Evolutionary conservation across 371 early-diverging fungal genomes (phyloP).

Genomic region (Mortierella sp.): DNA sequence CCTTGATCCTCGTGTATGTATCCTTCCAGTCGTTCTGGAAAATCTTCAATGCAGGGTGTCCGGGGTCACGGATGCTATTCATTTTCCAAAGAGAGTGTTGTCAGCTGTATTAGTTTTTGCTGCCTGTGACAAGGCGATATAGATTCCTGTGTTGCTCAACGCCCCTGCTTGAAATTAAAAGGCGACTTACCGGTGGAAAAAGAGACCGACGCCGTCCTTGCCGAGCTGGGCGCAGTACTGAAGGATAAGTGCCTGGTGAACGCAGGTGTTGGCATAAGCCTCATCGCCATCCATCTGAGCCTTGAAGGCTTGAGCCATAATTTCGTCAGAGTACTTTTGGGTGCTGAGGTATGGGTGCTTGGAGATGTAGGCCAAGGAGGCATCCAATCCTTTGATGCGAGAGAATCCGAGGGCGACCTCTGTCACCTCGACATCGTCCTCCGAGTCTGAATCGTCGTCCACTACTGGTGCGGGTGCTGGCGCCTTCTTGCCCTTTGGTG

Average conservation of each 20-base stretch:
- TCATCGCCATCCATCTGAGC: conserved; percentile 80
- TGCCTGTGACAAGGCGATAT: background rate
- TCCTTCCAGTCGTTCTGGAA: conserved; percentile 88
- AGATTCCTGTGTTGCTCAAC: background rate
- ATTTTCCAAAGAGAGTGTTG: background rate
- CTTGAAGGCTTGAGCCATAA: conserved; percentile 90
- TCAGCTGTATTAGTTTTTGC: background rate
- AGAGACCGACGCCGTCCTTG: conserved; percentile 86
- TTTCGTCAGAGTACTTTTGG: conserved; percentile 82
- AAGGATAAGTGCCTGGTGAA: conserved; percentile 85
- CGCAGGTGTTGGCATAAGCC: conserved; percentile 78
- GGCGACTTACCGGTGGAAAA: conserved; percentile 78
- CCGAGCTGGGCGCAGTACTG: conserved; percentile 90
- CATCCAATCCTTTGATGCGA: conserved; percentile 73
- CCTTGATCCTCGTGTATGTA: conserved; percentile 84
- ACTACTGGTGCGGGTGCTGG: conserved; percentile 12
- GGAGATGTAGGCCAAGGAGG: conserved; percentile 75
- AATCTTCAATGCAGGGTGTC: conserved; percentile 64
- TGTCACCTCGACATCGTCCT: conserved; percentile 73
- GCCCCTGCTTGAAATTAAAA: background rate
- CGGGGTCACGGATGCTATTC: conserved; percentile 36
- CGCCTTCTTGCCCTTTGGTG: conserved; percentile 34
- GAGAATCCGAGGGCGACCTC: conserved; percentile 75
- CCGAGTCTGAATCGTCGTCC: conserved; percentile 65
- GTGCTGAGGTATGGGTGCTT: conserved; percentile 79